A percentile compares a stretch with the other conserved stretches of the same genome.
Evolutionary conservation across 108 stramenopile genomes (phyloP).

Genomic region (Stephanodiscus triporus): DNA sequence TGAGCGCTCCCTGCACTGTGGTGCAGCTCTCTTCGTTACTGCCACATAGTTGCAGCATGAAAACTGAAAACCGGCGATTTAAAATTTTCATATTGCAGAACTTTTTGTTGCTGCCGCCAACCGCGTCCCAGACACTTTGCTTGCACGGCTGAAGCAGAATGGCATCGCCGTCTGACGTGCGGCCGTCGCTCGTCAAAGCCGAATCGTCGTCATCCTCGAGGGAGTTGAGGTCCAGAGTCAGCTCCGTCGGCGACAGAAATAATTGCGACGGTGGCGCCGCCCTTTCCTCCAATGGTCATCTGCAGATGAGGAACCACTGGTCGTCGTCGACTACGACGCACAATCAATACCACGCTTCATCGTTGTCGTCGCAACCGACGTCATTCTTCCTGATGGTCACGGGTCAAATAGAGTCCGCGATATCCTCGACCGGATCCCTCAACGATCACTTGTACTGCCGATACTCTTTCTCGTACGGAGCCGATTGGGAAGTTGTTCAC

Average conservation of each 20-base stretch:
- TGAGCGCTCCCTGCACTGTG: too few relatives aligned
- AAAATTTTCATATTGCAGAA: too few relatives aligned
- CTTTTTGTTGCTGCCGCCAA: too few relatives aligned
- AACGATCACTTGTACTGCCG: constrained; percentile 77
- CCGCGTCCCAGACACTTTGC: too few relatives aligned
- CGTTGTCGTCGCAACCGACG: constrained; percentile 17
- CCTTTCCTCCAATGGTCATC: constrained; percentile 17
- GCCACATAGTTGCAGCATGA: too few relatives aligned
- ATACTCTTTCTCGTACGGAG: constrained; percentile 74
- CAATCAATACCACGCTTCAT: background rate
- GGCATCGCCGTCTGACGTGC: background rate
- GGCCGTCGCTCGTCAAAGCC: background rate
- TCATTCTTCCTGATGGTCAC: constrained; percentile 64
- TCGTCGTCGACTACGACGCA: background rate
- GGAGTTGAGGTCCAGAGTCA: constrained; percentile 1
- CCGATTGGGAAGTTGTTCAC: constrained; percentile 78
- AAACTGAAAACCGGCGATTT: too few relatives aligned
- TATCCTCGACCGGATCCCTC: constrained; percentile 31
- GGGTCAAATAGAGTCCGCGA: constrained; percentile 66
- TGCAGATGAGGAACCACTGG: constrained; percentile 23
- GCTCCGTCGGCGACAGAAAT: background rate
- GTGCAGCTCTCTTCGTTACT: too few relatives aligned
- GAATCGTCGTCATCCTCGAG: constrained; percentile 13
- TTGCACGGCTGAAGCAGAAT: too few relatives aligned
- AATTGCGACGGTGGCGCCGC: constrained; percentile 4